phyloP scores from a whole-genome alignment of 2,329 filamentous ascomycete genomes.

The Fusarium sambucinum region DNA sequence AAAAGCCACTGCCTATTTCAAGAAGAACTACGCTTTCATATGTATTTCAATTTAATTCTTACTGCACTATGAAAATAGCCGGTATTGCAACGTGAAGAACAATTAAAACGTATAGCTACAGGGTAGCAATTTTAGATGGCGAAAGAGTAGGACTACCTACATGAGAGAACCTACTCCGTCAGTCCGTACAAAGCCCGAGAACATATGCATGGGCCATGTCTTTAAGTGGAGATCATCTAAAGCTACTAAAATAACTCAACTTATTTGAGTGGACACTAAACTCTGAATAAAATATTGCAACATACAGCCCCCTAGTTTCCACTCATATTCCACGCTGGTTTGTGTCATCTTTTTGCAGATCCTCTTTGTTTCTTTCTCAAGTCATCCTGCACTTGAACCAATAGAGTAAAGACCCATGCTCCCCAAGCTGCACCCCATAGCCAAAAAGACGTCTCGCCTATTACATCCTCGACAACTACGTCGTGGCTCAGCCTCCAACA shows the following conservation, averaged over 20 bases:
- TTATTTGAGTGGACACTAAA: background rate
- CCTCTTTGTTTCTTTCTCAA: background rate
- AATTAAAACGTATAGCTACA: background rate
- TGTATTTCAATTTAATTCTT: too few species aligned
- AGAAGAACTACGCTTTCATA: background rate
- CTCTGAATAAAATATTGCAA: background rate
- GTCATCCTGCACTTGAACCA: conserved; percentile 6
- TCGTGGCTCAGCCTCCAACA: conserved; percentile 29
- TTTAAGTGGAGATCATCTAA: background rate
- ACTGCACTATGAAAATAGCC: background rate
- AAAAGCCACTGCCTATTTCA: background rate
- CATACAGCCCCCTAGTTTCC: too few species aligned
- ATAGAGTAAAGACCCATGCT: conserved; percentile 10
- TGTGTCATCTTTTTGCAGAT: conserved; percentile 1
- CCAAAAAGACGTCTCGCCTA: conserved; percentile 19
- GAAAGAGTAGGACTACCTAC: background rate
- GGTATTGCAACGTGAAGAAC: background rate
- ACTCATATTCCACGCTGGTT: background rate
- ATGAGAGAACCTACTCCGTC: too few species aligned
- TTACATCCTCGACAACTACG: conserved; percentile 27
- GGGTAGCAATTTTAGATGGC: background rate
- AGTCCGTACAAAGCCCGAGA: too few species aligned
- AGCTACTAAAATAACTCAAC: background rate
- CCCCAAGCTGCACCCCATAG: conserved; percentile 13
- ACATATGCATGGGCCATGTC: conserved; percentile 23